Evolutionary conservation across 257 asterid genomes (phyloP), one percentile per base, ranked within the genome.

Genomic region (Lycium ferocissimum): DNA sequence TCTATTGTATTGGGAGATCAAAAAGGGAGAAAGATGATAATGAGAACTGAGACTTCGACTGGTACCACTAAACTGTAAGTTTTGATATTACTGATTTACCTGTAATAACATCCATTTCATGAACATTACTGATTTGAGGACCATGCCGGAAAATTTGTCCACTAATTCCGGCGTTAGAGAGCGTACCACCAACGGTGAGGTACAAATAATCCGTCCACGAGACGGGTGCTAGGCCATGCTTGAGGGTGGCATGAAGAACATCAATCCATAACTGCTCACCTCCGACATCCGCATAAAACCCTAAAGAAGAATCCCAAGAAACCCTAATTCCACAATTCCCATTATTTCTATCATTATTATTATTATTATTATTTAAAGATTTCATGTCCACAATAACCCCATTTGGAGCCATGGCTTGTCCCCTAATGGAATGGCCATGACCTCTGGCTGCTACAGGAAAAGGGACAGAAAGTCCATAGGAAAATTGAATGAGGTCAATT

Each of bases 301-400:
- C 86, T 38, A 72, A 15, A 9, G 63, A 40, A 71, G 26, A 20
- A 49, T 58, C 69, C 85, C 85, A 82, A 82, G 73, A 72, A 59
- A 84, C 75, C 73, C 73, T 84, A 57, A 57, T 56, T 83, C 86
- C 84, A 40, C 45, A 81, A 4, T 26, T 37, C 43, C 45, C 45
- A 49, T 49, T 8, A 47, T 47, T 47, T 7, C 11, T 8, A 49
- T 49, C 9, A 26, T 26, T 1, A 49, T 49, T 49, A 49, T 9
- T 69, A 18, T 54, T 15, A 9, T 83, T 3, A 47, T 73, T 58
- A 13, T 72, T 73, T 7, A 84, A 73, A 15, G 72, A 72, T 37
- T 17, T 15, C 86, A 84, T 84, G 18, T 72, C 47, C 47, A 84
- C 86, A 58, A 84, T 82, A 35, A 84, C 86, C 57, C 87, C 87